Evolutionary conservation across 2,329 filamentous ascomycete species (phyloP), one percentile per base, ranked within the genome.

Genomic region (Claviceps spartinae): DNA sequence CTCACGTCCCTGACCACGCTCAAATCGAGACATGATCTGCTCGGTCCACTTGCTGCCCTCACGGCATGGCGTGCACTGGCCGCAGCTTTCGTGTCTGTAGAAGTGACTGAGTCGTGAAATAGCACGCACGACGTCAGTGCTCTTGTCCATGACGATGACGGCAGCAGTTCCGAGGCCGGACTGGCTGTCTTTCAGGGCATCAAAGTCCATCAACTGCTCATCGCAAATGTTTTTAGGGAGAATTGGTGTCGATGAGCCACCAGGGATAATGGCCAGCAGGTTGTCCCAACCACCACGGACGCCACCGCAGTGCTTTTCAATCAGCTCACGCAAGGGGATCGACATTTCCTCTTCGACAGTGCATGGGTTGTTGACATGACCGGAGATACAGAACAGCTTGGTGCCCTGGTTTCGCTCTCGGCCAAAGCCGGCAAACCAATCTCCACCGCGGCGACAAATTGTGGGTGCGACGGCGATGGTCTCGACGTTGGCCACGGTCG

Each of bases 271-370:
- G 57, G 93, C 93, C 61, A 89, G 82, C 50, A 98, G 78, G 73
- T 98, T 98, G 69, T 98, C 93, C 93, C 93, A 98, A 54, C 93
- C 93, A 57, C 93, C 93, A 62, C 83, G 83, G 50, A 98, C 93
- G 69, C 93, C 93, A 67, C 93, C 93, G 67, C 93, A 97, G 79
- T 98, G 93, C 75, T 88, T 93, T 57, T 98, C 93, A 62, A 98
- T 97, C 57, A 98, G 82, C 71, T 98, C 93, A 45, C 87, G 85
- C 55, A 98, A 81, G 44, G 93, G 86, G 60, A 98, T 98, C 50
- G 88, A 95, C 93, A 98, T 98, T 74, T 98, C 93, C 74, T 98
- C 93, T 71, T 98, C 93, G 55, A 98, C 93, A 1, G 93, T 97
- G 69, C 82, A 88, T 51, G 93, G 93, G 76, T 97, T 94, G 79